Conservation (phyloP, 352 stramenopile genomes). For the Phytophthora foliorum region DNA sequence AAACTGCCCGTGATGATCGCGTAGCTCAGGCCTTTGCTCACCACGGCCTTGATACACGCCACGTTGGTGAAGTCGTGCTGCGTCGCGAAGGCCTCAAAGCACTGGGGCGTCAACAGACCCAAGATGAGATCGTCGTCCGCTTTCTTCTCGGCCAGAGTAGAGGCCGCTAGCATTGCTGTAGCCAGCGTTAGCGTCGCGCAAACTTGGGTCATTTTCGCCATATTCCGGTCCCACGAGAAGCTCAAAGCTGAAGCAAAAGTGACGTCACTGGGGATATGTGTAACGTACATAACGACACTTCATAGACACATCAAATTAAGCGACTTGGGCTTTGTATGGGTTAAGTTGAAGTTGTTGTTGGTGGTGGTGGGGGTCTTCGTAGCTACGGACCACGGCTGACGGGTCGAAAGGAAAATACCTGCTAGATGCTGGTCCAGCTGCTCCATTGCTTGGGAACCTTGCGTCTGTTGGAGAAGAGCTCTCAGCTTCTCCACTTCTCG, state of each 20-base stretch:
- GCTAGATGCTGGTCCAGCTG: not conserved
- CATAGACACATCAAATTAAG: not conserved
- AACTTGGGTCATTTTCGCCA: conserved; percentile 29
- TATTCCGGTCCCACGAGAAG: not conserved
- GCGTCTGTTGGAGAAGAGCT: conserved; percentile 5
- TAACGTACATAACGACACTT: conserved; percentile 4
- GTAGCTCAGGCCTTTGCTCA: conserved; percentile 89
- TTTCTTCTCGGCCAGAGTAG: conserved; percentile 18
- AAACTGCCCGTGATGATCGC: conserved; percentile 88
- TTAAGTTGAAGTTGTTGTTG: conserved; percentile 33
- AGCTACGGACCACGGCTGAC: no score
- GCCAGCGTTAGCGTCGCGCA: conserved; percentile 20
- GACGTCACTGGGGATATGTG: conserved; percentile 10
- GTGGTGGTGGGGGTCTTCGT: no score
- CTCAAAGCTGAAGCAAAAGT: not conserved
- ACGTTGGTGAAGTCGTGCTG: conserved; percentile 88
- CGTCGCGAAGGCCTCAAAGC: conserved; percentile 84
- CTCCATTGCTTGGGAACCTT: not conserved
- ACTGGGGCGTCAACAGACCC: conserved; percentile 77
- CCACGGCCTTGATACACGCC: conserved; percentile 82
- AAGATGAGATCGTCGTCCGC: conserved; percentile 65
- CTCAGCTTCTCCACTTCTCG: conserved; percentile 2
- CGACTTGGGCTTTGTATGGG: conserved; percentile 15
- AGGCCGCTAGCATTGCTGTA: conserved; percentile 21
- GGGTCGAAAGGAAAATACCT: no score